These are phyloP conservation scores for Porodaedalea pini DNA, from an alignment of 1,284 basidiomycete genomes.

Conservation along the genomic window DNA sequence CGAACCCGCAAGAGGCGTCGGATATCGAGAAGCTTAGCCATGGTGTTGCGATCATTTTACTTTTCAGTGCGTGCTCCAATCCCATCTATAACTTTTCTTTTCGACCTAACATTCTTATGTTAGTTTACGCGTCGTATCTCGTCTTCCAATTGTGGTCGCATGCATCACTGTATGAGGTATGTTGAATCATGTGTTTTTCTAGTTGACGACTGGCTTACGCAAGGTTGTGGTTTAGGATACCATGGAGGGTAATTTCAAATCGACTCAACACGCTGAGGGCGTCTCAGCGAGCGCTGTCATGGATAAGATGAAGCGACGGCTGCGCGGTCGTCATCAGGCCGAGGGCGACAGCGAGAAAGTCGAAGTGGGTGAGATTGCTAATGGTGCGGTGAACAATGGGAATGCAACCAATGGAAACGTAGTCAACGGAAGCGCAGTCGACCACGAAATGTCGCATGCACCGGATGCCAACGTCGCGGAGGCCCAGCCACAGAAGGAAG, in stretches of 20 bases:
- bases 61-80: constrained; percentile 50
- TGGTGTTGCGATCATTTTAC: constrained; percentile 69
- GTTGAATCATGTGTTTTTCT: no score
- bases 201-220: not conserved
- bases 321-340: not conserved
- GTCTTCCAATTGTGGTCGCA: constrained; percentile 89
- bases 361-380: not conserved
- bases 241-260: constrained; percentile 36
- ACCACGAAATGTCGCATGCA: not conserved
- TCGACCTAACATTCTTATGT: not conserved
- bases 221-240: constrained; percentile 34
- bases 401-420: constrained; percentile 1
- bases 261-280: constrained; percentile 26
- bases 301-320: not conserved
- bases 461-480: not conserved
- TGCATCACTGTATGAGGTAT: constrained; percentile 65
- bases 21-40: constrained; percentile 82
- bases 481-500: constrained; percentile 6
- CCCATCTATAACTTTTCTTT: not conserved
- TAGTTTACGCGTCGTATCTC: constrained; percentile 74
- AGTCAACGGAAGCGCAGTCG: constrained; percentile 1
- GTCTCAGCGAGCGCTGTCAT: constrained; percentile 18
- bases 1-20: constrained; percentile 34
- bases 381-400: not conserved
- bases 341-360: not conserved